Evolutionary conservation across 495 filamentous ascomycete species (phyloP).

Genomic region (Hypoxylon trugodes): DNA sequence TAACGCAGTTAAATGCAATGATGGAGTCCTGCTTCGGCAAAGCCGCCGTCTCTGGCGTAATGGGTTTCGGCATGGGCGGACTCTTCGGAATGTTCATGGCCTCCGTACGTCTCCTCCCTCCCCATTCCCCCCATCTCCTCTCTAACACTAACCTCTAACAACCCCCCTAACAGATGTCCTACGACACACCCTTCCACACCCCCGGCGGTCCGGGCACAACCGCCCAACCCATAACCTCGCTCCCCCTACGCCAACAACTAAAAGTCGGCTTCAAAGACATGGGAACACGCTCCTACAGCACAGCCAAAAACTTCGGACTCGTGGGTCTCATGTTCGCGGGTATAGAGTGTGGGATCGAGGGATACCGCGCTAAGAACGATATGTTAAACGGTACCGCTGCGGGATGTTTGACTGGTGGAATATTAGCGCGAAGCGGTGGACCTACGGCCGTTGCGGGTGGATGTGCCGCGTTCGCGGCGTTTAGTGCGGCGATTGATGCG

Average conservation of each 20-base stretch:
- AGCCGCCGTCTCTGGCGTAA: slow-evolving; percentile 80
- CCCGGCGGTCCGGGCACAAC: slow-evolving; percentile 67
- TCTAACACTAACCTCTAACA: slow-evolving; percentile 24
- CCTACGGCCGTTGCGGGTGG: slow-evolving; percentile 90
- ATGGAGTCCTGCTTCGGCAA: slow-evolving; percentile 93
- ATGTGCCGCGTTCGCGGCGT: slow-evolving; percentile 94
- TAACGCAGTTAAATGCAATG: slow-evolving; percentile 71
- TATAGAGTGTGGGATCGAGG: slow-evolving; percentile 96
- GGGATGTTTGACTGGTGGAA: slow-evolving; percentile 91
- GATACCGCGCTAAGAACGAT: slow-evolving; percentile 91
- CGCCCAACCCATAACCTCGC: slow-evolving; percentile 64
- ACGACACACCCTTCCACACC: slow-evolving; percentile 80
- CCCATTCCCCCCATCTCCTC: not conserved
- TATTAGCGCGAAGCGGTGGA: slow-evolving; percentile 82
- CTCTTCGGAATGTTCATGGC: slow-evolving; percentile 97
- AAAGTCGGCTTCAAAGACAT: slow-evolving; percentile 90
- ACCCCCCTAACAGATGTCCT: slow-evolving; percentile 77
- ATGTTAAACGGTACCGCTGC: slow-evolving; percentile 85
- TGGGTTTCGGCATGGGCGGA: slow-evolving; percentile 90
- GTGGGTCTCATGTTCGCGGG: slow-evolving; percentile 90
- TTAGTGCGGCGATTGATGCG: slow-evolving; percentile 92
- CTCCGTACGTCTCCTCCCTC: slow-evolving; percentile 64
- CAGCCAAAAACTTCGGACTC: slow-evolving; percentile 93
- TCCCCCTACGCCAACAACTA: slow-evolving; percentile 85
- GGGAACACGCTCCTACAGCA: slow-evolving; percentile 81